phyloP scores from a whole-genome alignment of 1,139 yeast species.

The Pneumocystis murina region DNA sequence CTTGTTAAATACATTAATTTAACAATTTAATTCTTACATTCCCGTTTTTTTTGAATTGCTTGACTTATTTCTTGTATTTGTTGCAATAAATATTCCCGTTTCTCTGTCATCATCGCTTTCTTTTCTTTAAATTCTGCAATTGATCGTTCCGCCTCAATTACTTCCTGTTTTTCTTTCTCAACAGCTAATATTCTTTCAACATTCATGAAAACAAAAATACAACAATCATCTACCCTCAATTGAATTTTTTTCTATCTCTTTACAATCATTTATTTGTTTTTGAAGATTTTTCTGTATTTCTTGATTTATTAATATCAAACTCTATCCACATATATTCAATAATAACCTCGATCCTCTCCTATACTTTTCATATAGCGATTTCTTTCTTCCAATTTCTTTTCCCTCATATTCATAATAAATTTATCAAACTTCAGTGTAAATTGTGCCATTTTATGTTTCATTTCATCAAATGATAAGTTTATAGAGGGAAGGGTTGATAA shows the following conservation, averaged over 20 bases:
- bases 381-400: conserved; percentile 3
- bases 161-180: not conserved
- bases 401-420: conserved; percentile 7
- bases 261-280: not conserved
- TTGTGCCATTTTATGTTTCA: conserved; percentile 6
- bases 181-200: not conserved
- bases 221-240: not conserved
- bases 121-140: not conserved
- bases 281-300: not conserved
- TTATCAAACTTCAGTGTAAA: conserved; percentile 10
- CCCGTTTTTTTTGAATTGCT: not conserved
- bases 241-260: not conserved
- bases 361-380: conserved; percentile 5
- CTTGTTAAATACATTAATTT: not conserved
- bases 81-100: not conserved
- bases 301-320: not conserved
- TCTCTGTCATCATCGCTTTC: not conserved
- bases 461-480: not conserved
- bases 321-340: not conserved
- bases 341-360: conserved; percentile 6
- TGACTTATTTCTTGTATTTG: not conserved
- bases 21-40: not conserved
- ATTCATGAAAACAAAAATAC: not conserved
- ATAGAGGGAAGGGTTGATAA: not conserved
- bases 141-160: not conserved